Base-by-base conservation (phyloP, 805 yeast species). In the Candida anglica region DNA sequence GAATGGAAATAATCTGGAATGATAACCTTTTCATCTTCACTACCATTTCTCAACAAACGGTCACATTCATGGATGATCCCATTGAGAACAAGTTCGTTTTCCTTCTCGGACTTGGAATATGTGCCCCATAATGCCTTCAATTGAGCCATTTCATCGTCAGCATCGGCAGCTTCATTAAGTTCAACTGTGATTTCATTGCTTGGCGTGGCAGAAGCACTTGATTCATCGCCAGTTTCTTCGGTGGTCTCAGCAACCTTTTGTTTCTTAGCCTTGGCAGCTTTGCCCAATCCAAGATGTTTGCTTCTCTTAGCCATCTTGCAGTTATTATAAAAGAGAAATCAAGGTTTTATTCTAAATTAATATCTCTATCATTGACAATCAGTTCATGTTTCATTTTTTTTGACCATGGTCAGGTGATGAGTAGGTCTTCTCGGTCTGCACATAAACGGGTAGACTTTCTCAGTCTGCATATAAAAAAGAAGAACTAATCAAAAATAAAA, bases 61-160 rank as follows among this genome's bases (percentile, higher is more conserved):
- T 91, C 96, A 62, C 95, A 84, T 53, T 91, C 97, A 48, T 89
- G 96, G n/a, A 91, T 73, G 4, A 89, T 71, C 16, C 96, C 97
- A 48, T 88, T 84, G 38, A 84, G 53, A 22, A 84, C 71, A 40
- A 79, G 59, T 50, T 81, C 85, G 42, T 73, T 75, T 15, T 80
- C 82, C 37, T 74, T 73, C 3, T 73, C 77, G 2, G 82, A 67
- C 4, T 63, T 53, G 27, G 60, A 47, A 58, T 76, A 86, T 3
- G 86, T 78, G 11, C 65, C 59, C 83, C 89, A 86, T 26, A 89
- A 60, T 1, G 84, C 94, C 38, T 60, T 63, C 39, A 89, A 59
- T 54, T 87, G 95, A 5, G 78, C 78, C n/a, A 86, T 49, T 46
- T 86, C 93, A 52, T 87, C 88, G 40, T 83, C 81, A 5, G 83